phyloP scores from a whole-genome alignment of 805 yeast genomes.

The Monosporozyma aerobia region DNA sequence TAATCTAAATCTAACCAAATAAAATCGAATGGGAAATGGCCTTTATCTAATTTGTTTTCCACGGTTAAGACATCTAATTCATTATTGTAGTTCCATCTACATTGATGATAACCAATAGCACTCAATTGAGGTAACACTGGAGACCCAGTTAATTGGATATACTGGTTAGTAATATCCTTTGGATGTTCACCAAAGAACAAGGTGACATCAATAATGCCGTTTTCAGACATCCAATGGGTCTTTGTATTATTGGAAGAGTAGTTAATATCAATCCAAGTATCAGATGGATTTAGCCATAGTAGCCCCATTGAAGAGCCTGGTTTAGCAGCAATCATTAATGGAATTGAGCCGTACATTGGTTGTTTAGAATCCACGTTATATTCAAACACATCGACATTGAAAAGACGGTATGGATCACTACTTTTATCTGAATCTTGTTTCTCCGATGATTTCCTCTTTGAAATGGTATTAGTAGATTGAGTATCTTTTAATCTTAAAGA shows the following conservation, averaged over 20 bases:
- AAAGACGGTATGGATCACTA: constrained; percentile 67
- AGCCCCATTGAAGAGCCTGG: constrained; percentile 56
- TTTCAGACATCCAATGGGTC: constrained; percentile 92
- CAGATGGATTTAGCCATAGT: constrained; percentile 91
- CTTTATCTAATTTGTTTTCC: constrained; percentile 56
- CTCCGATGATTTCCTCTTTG: background rate
- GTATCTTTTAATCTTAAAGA: constrained; percentile 68
- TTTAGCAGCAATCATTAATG: constrained; percentile 67
- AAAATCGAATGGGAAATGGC: constrained; percentile 75
- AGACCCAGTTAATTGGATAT: constrained; percentile 64
- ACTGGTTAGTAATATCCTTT: constrained; percentile 45
- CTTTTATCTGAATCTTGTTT: background rate
- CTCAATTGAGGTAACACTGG: constrained; percentile 67
- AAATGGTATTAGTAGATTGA: background rate
- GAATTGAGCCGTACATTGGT: constrained; percentile 95
- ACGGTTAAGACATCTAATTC: constrained; percentile 77
- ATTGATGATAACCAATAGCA: constrained; percentile 87
- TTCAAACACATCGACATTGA: constrained; percentile 91
- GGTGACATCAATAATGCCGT: constrained; percentile 72
- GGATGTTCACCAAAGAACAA: constrained; percentile 56
- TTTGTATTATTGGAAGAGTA: constrained; percentile 24
- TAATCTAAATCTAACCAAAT: constrained; percentile 96
- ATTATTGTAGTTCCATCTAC: constrained; percentile 94
- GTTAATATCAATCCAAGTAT: constrained; percentile 72
- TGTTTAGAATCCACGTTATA: constrained; percentile 72